These are phyloP conservation scores for Echria macrotheca DNA, from an alignment of 495 filamentous ascomycete species.

Conservation along the genomic window DNA sequence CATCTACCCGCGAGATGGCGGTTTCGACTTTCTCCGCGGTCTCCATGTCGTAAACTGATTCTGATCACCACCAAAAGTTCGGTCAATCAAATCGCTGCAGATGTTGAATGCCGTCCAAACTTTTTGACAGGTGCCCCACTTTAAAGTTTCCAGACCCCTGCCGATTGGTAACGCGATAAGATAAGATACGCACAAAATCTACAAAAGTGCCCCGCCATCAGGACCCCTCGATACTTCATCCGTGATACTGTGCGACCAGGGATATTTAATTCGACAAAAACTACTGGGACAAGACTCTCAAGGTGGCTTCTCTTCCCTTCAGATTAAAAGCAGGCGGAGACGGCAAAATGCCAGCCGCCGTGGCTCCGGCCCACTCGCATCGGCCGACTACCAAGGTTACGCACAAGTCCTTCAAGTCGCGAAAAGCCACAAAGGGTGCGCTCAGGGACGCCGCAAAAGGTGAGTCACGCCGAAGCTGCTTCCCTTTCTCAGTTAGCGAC, in stretches of 20 bases:
- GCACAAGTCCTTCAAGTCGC: conserved; percentile 87
- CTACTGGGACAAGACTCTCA: too few species aligned
- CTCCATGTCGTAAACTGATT: conserved; percentile 21
- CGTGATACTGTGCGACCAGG: too few species aligned
- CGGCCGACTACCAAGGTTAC: conserved; percentile 78
- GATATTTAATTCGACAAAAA: too few species aligned
- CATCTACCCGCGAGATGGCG: conserved; percentile 16
- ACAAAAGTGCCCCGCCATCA: conserved; percentile 30
- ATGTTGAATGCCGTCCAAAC: background rate
- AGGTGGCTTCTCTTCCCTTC: conserved; percentile 69
- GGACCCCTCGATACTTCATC: conserved; percentile 12
- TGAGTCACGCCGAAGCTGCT: conserved; percentile 12
- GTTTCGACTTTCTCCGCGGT: conserved; percentile 16
- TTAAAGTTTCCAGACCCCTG: conserved; percentile 3
- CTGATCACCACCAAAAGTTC: too few species aligned
- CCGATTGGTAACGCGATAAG: background rate
- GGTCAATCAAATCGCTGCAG: too few species aligned
- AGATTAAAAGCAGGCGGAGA: conserved; percentile 79
- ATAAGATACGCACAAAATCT: background rate
- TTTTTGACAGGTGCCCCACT: conserved; percentile 6
- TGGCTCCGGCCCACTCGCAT: conserved; percentile 66
- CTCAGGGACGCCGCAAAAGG: conserved; percentile 80
- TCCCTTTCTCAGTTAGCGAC: too few species aligned
- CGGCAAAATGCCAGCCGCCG: conserved; percentile 56
- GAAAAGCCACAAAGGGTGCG: conserved; percentile 80